Conservation (phyloP, 192 early-diverging fungal species). For the Coemansia sp. region DNA sequence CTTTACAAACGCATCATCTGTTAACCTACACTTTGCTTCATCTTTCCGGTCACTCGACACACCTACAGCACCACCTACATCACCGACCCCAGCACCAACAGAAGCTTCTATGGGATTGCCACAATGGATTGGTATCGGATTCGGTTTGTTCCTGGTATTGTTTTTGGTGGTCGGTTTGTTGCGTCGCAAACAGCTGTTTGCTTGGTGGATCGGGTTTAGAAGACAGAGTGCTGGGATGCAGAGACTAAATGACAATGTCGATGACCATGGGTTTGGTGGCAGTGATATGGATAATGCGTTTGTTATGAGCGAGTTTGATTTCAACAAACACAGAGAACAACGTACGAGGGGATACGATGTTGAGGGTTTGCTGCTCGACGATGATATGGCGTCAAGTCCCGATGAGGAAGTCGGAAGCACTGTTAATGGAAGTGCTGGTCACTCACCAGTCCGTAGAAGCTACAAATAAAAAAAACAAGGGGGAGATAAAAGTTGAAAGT, state of each 20-base stretch:
- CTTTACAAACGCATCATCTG: constrained; percentile 46
- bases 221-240: constrained; percentile 6
- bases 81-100: background rate
- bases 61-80: background rate
- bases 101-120: background rate
- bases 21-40: constrained; percentile 43
- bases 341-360: constrained; percentile 2
- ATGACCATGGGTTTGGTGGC: background rate
- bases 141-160: constrained; percentile 10
- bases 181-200: constrained; percentile 23
- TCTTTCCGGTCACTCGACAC: constrained; percentile 18
- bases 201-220: constrained; percentile 29
- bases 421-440: background rate
- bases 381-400: constrained; percentile 39
- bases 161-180: constrained; percentile 17
- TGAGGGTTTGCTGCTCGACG: constrained; percentile 40
- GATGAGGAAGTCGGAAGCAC: constrained; percentile 32
- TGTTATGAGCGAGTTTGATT: constrained; percentile 43
- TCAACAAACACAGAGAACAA: constrained; percentile 5
- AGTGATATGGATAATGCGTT: constrained; percentile 36
- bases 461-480: background rate
- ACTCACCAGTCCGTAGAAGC: constrained; percentile 2
- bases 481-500: background rate
- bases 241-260: constrained; percentile 10
- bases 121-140: constrained; percentile 27